Conservation (phyloP, 2,329 filamentous ascomycete genomes). For the Lachnellula willkommii region DNA sequence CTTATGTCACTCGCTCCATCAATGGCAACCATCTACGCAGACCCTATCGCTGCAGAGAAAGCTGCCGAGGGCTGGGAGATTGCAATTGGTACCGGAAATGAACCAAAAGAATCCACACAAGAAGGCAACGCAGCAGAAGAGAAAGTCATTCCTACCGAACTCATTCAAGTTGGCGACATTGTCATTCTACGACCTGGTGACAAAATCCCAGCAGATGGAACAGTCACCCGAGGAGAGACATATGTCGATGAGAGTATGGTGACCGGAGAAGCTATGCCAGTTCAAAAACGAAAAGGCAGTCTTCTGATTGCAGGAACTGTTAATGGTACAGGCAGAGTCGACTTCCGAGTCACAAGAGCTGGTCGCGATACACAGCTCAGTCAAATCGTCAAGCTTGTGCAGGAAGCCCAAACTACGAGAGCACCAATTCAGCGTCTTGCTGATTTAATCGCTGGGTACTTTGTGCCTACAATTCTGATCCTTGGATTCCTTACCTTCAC, state of each 20-base stretch:
- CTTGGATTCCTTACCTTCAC: slow-evolving; percentile 82
- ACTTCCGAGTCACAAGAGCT: slow-evolving; percentile 87
- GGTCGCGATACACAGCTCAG: slow-evolving; percentile 94
- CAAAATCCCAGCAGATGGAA: slow-evolving; percentile 91
- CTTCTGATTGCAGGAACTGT: slow-evolving; percentile 88
- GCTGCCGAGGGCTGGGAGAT: slow-evolving; percentile 72
- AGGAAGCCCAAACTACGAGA: slow-evolving; percentile 89
- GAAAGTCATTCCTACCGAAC: slow-evolving; percentile 82
- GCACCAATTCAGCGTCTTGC: slow-evolving; percentile 93
- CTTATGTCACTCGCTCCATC: slow-evolving; percentile 95
- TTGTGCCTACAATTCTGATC: slow-evolving; percentile 81
- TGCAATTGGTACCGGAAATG: slow-evolving; percentile 34
- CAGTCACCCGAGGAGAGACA: slow-evolving; percentile 80
- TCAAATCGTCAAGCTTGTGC: slow-evolving; percentile 97
- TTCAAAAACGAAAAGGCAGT: slow-evolving; percentile 78
- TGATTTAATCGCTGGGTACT: slow-evolving; percentile 86
- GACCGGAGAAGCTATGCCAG: slow-evolving; percentile 92
- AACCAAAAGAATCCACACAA: slow-evolving; percentile 40
- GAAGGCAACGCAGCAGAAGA: slow-evolving; percentile 67
- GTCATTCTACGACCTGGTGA: slow-evolving; percentile 91
- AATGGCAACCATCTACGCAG: slow-evolving; percentile 93
- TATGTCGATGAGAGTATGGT: slow-evolving; percentile 99
- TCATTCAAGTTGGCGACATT: slow-evolving; percentile 89
- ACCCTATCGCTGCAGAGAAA: slow-evolving; percentile 90
- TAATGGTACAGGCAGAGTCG: slow-evolving; percentile 85